Conservation (phyloP, 768 basidiomycete genomes). For the Mycena capillaripes region DNA sequence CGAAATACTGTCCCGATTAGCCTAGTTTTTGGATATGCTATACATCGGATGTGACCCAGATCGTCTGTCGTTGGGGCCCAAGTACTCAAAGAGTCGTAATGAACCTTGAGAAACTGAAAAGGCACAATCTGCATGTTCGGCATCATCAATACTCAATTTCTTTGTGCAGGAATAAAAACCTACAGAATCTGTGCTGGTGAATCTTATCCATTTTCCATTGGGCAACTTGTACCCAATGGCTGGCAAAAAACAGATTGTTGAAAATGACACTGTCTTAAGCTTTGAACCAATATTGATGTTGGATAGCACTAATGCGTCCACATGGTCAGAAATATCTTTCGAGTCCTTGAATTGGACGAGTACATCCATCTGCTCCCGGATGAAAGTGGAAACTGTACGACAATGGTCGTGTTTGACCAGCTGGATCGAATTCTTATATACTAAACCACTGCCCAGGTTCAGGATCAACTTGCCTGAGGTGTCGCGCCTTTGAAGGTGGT, state of each 20-base stretch:
- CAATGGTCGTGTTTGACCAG: constrained; percentile 22
- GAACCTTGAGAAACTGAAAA: constrained; percentile 2
- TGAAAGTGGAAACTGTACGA: constrained; percentile 10
- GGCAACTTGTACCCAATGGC: not conserved
- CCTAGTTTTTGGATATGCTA: too few relatives aligned
- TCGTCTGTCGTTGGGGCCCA: not conserved
- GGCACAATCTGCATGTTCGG: not conserved
- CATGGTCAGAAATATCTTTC: not conserved
- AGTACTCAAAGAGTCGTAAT: not conserved
- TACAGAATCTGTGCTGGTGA: not conserved
- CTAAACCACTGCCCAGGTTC: not conserved
- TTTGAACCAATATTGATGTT: constrained; percentile 13
- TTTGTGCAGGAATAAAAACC: too few relatives aligned
- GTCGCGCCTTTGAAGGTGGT: too few relatives aligned
- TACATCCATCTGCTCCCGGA: constrained; percentile 17
- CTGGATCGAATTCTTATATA: not conserved
- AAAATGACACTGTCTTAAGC: not conserved
- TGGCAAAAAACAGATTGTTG: not conserved
- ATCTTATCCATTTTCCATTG: not conserved
- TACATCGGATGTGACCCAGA: too few relatives aligned
- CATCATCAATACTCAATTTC: too few relatives aligned
- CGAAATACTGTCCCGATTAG: too few relatives aligned
- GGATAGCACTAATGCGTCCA: not conserved
- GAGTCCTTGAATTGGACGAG: not conserved
- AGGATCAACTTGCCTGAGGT: constrained; percentile 30